Evolutionary conservation across 495 filamentous ascomycete species (phyloP).

Genomic region (Paragyromitra xinjiangensis): DNA sequence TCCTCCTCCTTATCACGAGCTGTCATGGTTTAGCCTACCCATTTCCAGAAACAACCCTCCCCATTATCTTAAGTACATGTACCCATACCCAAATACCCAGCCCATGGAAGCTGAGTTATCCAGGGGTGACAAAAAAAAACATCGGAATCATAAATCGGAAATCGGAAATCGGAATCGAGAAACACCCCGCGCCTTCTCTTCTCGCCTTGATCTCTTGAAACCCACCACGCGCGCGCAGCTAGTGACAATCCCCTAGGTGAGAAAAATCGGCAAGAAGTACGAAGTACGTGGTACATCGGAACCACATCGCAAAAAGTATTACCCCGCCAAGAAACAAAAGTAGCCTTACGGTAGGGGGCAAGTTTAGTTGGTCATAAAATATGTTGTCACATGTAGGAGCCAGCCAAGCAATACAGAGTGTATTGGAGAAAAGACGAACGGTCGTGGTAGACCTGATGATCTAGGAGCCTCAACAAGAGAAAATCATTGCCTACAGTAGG

Average conservation of each 20-base stretch:
- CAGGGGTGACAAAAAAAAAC: constrained; percentile 41
- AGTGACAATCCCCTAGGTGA: constrained; percentile 13
- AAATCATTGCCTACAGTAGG: constrained; percentile 24
- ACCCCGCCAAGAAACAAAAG: constrained; percentile 21
- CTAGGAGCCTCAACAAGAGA: constrained; percentile 4
- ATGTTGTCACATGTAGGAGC: not conserved
- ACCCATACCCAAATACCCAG: constrained; percentile 31
- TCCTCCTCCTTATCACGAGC: constrained; percentile 27
- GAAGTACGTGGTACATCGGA: constrained; percentile 26
- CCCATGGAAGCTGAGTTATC: constrained; percentile 17
- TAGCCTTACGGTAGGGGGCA: constrained; percentile 19
- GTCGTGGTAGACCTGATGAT: not conserved
- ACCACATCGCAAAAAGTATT: constrained; percentile 16
- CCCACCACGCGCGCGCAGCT: constrained; percentile 3
- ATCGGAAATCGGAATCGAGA: constrained; percentile 46
- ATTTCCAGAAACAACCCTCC: constrained; percentile 16
- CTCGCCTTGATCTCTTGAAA: not conserved
- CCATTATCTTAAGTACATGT: constrained; percentile 10
- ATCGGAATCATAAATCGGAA: constrained; percentile 48
- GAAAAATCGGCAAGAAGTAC: constrained; percentile 12
- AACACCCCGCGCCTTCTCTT: constrained; percentile 12
- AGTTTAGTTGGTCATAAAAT: not conserved
- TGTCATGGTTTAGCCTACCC: constrained; percentile 20
- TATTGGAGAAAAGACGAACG: constrained; percentile 1
- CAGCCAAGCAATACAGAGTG: constrained; percentile 5